Conservation (phyloP, 768 basidiomycete species). For the Clitopilus hobsonii region DNA sequence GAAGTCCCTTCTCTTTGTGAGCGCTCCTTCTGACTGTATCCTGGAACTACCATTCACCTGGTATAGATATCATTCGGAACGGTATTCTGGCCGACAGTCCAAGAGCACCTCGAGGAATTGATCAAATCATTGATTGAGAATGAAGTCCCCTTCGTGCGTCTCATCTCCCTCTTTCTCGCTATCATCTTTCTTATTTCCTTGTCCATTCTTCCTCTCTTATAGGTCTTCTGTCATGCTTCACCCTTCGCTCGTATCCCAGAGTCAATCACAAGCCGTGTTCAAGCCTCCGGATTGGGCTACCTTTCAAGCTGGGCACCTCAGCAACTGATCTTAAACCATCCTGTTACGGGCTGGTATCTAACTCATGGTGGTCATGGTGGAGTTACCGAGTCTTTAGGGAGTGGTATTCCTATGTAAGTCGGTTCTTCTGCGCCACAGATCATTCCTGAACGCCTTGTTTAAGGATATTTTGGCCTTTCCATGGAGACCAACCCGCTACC, state of each 20-base stretch:
- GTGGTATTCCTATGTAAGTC: conserved; percentile 18
- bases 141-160: background rate
- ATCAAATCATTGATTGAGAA: background rate
- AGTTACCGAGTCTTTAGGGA: conserved; percentile 15
- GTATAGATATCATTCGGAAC: background rate
- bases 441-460: background rate
- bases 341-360: conserved; percentile 18
- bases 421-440: background rate
- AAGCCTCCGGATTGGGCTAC: conserved; percentile 12
- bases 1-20: background rate
- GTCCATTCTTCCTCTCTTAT: background rate
- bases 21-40: background rate
- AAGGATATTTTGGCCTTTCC: conserved; percentile 20
- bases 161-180: background rate
- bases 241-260: conserved; percentile 7
- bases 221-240: conserved; percentile 15
- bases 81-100: background rate
- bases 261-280: conserved; percentile 9
- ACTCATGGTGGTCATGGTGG: conserved; percentile 17
- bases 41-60: no score
- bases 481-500: conserved; percentile 14
- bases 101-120: background rate
- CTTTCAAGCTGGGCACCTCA: conserved; percentile 16
- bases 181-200: background rate
- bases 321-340: conserved; percentile 17